Percentiles rank a stretch among this genome's conserved stretches.
Evolutionary conservation across 805 yeast species (phyloP).

Genomic region (Cyberlindnera maritima): DNA sequence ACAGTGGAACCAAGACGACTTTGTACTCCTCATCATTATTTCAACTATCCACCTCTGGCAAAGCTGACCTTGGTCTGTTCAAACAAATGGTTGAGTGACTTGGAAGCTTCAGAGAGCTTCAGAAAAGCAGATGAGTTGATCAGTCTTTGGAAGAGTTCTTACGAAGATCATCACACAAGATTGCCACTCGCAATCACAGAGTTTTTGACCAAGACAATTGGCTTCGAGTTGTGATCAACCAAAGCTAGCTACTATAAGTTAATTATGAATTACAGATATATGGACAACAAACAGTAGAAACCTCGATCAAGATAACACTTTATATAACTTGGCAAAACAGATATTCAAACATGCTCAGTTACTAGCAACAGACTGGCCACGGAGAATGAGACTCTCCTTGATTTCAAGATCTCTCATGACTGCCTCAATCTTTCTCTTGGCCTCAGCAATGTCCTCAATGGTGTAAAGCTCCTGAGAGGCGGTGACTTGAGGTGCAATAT

Average conservation of each 20-base stretch:
- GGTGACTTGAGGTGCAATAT: too few species aligned
- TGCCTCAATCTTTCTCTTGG: conserved; percentile 19
- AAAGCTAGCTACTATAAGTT: too few species aligned
- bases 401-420: conserved; percentile 18
- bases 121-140: conserved; percentile 8
- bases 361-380: background rate
- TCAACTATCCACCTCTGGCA: background rate
- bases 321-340: background rate
- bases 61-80: background rate
- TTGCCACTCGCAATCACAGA: conserved; percentile 5
- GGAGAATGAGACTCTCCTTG: conserved; percentile 19
- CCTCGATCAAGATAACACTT: too few species aligned
- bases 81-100: background rate
- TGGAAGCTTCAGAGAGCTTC: background rate
- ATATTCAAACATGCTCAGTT: too few species aligned
- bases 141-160: conserved; percentile 12
- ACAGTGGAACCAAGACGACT: background rate
- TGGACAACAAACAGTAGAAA: too few species aligned
- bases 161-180: conserved; percentile 2
- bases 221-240: too few species aligned
- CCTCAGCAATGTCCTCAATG: conserved; percentile 19
- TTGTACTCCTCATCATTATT: conserved; percentile 1
- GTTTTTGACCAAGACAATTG: conserved; percentile 2
- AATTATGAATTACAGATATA: too few species aligned
- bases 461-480: conserved; percentile 4